Evolutionary conservation across 306 rosid species (phyloP), one percentile per base, ranked within the genome.

Genomic region (Mimosa bimucronata): DNA sequence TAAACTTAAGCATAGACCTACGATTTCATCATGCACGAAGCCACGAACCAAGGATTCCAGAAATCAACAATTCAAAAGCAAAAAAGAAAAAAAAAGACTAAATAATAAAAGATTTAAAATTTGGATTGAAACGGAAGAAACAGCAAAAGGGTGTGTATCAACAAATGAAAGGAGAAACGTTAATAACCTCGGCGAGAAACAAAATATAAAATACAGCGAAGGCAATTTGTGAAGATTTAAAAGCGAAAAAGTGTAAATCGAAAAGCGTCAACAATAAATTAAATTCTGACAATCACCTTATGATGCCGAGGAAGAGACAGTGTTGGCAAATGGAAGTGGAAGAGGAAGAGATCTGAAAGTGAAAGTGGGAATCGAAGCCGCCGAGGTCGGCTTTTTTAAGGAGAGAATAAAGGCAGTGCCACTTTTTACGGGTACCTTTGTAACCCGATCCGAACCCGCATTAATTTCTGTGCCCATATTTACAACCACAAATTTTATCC

Each of bases 281-380:
- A 9, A 69, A 12, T 23, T 41, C 2, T 29, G 55, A 69, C 25
- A 41, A 31, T 41, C 74, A 69, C 74, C 74, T 41, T 1, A 25
- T 5, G 2, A 11, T 41, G 74, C 34, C 19, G 55, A 69, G 12
- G 6, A 3, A 53, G 8, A 21, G 73, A 69, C 13, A 48, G 0
- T 12, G 55, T 12, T 13, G 18, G 9, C 9, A 40, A 38, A 66
- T 42, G 9, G 10, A 38, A 66, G 1, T 66, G 19, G 52, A 40
- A 40, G 52, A 67, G 73, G 38, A 34, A 34, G 55, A 69, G 37
- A 41, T 69, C 74, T 69, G 37, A 69, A 42, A 16, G 55, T 42
- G 21, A 42, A 61, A 61, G 10, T 28, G 67, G 9, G 5, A 0
- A 6, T 1, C n/a, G 21, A 23, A 23, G 55, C 34, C 37, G 21